Percentiles rank a stretch among this genome's conserved stretches.
phyloP scores from a whole-genome alignment of 352 stramenopile species.

The Globisporangium recalcitrans region DNA sequence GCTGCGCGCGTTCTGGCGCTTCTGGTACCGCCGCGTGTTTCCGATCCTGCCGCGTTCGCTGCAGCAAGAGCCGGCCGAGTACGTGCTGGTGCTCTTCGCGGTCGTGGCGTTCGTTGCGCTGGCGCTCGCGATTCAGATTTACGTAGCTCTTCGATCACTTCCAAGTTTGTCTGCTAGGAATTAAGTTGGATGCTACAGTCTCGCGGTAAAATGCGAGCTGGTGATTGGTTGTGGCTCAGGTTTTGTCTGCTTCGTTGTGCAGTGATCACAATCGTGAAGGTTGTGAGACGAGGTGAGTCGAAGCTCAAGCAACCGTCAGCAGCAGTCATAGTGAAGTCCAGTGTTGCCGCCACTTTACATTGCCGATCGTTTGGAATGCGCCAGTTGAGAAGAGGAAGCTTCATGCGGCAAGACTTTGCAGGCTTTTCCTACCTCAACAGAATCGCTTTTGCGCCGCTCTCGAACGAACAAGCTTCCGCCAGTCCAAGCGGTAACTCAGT shows the following conservation, averaged over 20 bases:
- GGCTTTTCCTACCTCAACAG: background rate
- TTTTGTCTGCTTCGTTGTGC: too few species aligned
- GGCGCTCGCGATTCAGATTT: constrained; percentile 10
- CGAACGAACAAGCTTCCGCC: background rate
- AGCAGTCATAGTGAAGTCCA: background rate
- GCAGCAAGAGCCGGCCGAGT: constrained; percentile 10
- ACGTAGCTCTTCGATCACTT: constrained; percentile 2
- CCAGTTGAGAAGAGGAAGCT: background rate
- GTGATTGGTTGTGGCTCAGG: too few species aligned
- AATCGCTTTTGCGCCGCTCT: background rate
- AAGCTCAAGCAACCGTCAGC: background rate
- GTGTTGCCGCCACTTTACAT: background rate
- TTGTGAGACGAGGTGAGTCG: background rate
- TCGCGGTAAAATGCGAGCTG: too few species aligned
- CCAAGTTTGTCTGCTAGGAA: background rate
- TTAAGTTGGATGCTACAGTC: background rate
- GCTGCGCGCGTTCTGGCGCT: constrained; percentile 7
- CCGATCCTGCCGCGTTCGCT: constrained; percentile 10
- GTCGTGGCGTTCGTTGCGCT: constrained; percentile 10
- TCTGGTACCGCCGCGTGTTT: constrained; percentile 10
- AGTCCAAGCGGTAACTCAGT: too few species aligned
- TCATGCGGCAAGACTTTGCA: too few species aligned
- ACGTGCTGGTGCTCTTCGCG: constrained; percentile 6
- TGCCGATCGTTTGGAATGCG: background rate
- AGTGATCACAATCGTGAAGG: too few species aligned